phyloP scores from a whole-genome alignment of 306 rosid species.

The Begonia masoniana region DNA sequence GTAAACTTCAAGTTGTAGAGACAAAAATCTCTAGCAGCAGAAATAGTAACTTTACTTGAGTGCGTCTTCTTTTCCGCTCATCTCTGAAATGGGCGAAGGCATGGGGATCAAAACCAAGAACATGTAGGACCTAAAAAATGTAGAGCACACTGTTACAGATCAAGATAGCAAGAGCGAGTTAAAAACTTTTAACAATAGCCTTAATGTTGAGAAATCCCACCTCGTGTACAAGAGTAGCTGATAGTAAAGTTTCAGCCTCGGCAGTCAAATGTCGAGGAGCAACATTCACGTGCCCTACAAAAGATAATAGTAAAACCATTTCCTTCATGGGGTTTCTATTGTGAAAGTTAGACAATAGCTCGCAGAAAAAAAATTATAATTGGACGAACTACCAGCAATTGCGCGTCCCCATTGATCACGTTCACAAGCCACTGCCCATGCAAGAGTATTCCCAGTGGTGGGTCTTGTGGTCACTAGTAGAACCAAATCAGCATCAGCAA shows the following conservation, averaged over 20 bases:
- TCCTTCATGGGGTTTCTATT: constrained; percentile 6
- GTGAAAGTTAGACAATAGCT: background rate
- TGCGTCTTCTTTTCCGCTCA: constrained; percentile 85
- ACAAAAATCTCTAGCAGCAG: constrained; percentile 1
- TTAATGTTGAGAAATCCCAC: constrained; percentile 23
- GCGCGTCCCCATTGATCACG: constrained; percentile 99
- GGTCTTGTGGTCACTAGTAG: constrained; percentile 98
- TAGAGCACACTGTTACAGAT: constrained; percentile 10
- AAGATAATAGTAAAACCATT: constrained; percentile 7
- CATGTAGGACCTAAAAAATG: constrained; percentile 82
- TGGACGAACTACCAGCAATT: constrained; percentile 62
- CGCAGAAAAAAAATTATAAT: constrained; percentile 5
- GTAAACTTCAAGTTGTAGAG: too few species aligned
- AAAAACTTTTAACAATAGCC: constrained; percentile 5
- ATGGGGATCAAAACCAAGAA: constrained; percentile 98
- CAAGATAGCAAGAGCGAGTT: background rate
- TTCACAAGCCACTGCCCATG: constrained; percentile 99
- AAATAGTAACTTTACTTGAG: constrained; percentile 38
- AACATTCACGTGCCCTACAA: constrained; percentile 89
- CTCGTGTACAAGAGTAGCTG: constrained; percentile 94
- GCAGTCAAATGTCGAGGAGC: constrained; percentile 99
- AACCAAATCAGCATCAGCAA: constrained; percentile 79
- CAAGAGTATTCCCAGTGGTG: constrained; percentile 92
- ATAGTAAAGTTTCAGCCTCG: constrained; percentile 89
- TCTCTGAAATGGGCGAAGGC: constrained; percentile 98